Conservation (phyloP, 176 grass and related monocot genomes). For the Triticum monococcum region DNA sequence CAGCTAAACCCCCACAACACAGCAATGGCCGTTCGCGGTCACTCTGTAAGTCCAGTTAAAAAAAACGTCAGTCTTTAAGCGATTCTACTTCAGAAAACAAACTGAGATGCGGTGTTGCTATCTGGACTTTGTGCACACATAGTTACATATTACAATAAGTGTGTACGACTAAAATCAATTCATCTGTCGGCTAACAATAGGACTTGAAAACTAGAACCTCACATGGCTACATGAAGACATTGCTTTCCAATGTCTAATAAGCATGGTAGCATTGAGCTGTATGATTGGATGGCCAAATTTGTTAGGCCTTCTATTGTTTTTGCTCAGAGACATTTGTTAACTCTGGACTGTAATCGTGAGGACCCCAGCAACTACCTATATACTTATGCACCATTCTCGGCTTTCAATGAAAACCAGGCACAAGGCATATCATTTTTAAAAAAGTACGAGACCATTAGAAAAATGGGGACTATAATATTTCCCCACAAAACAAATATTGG, state of each 20-base stretch:
- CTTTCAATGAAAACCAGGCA: background rate
- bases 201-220: background rate
- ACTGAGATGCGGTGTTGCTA: background rate
- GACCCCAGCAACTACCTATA: background rate
- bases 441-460: background rate
- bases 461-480: background rate
- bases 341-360: background rate
- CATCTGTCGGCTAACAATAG: background rate
- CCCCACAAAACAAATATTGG: background rate
- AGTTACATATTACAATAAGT: background rate
- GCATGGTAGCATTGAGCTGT: background rate
- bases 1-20: background rate
- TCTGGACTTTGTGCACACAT: background rate
- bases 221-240: background rate
- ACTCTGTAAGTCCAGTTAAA: background rate
- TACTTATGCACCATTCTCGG: background rate
- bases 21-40: background rate
- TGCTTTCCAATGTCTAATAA: background rate
- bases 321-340: background rate
- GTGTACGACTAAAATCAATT: background rate
- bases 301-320: background rate
- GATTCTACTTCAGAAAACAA: background rate
- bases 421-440: background rate
- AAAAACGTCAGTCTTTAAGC: background rate
- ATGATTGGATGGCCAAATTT: background rate